Conservation (phyloP, 116 monocot genomes). For the Trichopus zeylanicus region DNA sequence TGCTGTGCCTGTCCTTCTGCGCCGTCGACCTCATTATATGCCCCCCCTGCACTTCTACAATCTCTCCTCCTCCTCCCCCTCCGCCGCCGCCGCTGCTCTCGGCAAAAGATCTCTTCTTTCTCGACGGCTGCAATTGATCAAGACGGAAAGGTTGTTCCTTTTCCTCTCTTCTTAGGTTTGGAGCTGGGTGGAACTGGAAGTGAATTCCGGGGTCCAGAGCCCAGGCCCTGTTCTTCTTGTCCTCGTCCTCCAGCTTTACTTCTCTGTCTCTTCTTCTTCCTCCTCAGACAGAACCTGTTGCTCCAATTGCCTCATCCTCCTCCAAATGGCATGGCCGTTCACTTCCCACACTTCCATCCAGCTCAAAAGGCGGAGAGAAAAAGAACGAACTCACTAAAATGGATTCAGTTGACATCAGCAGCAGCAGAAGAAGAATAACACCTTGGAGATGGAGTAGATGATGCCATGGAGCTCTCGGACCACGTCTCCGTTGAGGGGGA, state of each 20-base stretch:
- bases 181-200: neutral
- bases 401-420: no score
- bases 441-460: no score
- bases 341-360: conserved; percentile 12
- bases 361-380: no score
- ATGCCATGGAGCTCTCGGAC: no score
- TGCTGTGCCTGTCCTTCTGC: conserved; percentile 93
- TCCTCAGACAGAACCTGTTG: conserved; percentile 1
- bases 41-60: conserved; percentile 69
- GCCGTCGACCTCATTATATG: conserved; percentile 84
- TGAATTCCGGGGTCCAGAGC: neutral
- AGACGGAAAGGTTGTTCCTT: neutral
- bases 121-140: neutral
- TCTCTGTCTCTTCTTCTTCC: neutral
- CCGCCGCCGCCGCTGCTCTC: neutral
- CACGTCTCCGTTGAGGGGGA: no score
- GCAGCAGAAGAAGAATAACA: neutral
- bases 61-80: conserved; percentile 26
- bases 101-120: neutral
- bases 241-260: neutral
- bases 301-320: neutral
- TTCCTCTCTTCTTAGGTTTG: neutral
- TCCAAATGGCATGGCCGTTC: conserved; percentile 11
- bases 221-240: neutral
- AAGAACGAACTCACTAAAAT: no score